Evolutionary conservation across 805 yeast genomes (phyloP), one percentile per base, ranked within the genome.

Genomic region (Candida stauntonica): DNA sequence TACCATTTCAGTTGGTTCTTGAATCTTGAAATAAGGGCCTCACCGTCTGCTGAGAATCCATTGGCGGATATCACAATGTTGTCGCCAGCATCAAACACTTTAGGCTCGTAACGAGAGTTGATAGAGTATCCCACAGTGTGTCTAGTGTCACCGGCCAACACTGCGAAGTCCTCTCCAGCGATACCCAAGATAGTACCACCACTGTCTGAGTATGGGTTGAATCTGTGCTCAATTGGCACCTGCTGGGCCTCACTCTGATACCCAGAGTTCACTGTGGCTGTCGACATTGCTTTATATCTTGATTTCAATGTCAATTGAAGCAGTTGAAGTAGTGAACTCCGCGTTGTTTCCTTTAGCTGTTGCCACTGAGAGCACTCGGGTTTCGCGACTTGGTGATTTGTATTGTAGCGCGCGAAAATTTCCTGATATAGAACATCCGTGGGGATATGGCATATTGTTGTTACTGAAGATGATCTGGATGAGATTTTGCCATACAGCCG

Each of bases 171-270:
- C 61, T 87, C 86, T 35, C 99, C 99, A 2, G 99, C 97, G 63
- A 93, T 93, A 37, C 98, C 99, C 51, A 93, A 68, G 39, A 91
- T 89, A 7, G 98, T 91, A 56, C 99, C 99, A 54, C 99, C 99
- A 55, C 89, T 87, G 63, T 89, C 96, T 21, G 91, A 68, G 68
- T 88, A 88, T 27, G 97, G 97, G 58, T 88, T 87, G 68, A 88
- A 88, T 61, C 83, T 73, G 63, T 89, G 96, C 61, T 88, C 95
- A 58, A 88, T 87, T 44, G 96, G 96, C 24, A 63, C 64, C 9
- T 57, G 56, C 7, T 62, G 67, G 23, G 62, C 62, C 50, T 76
- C 84, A 17, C 73, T 66, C 3, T 81, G 73, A 56, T 81, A 80
- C 51, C 82, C 88, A 8, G 86, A 77, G 35, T 82, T 78, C 42